phyloP scores from a whole-genome alignment of 2,329 filamentous ascomycete species.

The Sphaceloma murrayae region DNA sequence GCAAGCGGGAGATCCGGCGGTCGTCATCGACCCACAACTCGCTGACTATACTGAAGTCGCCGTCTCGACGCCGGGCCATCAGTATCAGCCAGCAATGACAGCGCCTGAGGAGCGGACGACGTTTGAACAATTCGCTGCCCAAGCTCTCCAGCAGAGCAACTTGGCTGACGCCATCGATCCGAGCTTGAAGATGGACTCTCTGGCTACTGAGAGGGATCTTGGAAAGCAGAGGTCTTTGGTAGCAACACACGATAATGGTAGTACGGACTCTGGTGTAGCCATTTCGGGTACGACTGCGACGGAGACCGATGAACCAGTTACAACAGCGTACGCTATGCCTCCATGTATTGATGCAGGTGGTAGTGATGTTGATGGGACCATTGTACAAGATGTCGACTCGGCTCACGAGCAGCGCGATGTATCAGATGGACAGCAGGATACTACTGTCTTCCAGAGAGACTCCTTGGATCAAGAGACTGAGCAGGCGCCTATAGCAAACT shows the following conservation, averaged over 20 bases:
- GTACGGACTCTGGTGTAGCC: constrained; percentile 11
- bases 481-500: background rate
- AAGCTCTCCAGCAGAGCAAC: constrained; percentile 17
- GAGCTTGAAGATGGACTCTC: background rate
- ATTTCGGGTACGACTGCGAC: background rate
- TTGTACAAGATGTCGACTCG: too few relatives aligned
- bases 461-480: background rate
- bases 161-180: constrained; percentile 5
- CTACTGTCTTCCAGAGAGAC: too few relatives aligned
- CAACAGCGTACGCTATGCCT: too few relatives aligned
- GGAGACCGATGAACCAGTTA: background rate
- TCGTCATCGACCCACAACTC: constrained; percentile 16
- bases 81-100: too few relatives aligned
- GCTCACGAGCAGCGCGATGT: too few relatives aligned
- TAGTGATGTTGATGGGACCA: too few relatives aligned
- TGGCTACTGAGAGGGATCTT: background rate
- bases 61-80: too few relatives aligned
- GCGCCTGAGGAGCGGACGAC: too few relatives aligned
- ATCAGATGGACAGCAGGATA: too few relatives aligned
- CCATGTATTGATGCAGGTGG: too few relatives aligned
- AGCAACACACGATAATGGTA: constrained; percentile 3
- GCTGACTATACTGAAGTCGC: background rate
- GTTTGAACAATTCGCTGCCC: constrained; percentile 15
- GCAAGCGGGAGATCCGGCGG: too few relatives aligned
- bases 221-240: background rate